Conservation (phyloP, 1,139 yeast genomes). For the Taiozyma onychis region DNA sequence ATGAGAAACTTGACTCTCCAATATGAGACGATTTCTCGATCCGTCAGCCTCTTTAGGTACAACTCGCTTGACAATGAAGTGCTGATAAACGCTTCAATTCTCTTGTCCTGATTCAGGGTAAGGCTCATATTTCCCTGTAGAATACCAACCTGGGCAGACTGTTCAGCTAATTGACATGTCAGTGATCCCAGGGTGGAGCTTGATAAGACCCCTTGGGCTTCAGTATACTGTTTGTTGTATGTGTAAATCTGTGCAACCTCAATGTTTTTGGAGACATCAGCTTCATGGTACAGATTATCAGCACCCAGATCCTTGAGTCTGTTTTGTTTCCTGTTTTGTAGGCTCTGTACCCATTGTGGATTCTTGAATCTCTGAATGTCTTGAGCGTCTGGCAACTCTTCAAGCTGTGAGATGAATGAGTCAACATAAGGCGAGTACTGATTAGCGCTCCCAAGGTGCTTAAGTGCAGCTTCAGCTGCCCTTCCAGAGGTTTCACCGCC, state of each 20-base stretch:
- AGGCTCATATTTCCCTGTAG: constrained; percentile 14
- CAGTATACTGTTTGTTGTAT: constrained; percentile 15
- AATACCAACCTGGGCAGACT: constrained; percentile 16
- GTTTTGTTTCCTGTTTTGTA: constrained; percentile 7
- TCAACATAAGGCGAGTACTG: constrained; percentile 14
- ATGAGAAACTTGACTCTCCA: constrained; percentile 20
- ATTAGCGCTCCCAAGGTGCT: constrained; percentile 6
- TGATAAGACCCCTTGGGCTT: constrained; percentile 16
- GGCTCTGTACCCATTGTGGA: constrained; percentile 8
- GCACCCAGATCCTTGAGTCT: constrained; percentile 11
- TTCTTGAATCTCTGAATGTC: constrained; percentile 2
- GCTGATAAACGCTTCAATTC: constrained; percentile 17
- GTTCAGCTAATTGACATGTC: constrained; percentile 18
- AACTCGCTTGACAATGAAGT: constrained; percentile 19
- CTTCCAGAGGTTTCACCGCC: not conserved
- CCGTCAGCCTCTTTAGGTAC: constrained; percentile 19
- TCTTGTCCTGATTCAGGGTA: constrained; percentile 20
- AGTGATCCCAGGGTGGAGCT: constrained; percentile 10
- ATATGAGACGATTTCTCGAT: constrained; percentile 16
- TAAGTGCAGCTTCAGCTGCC: constrained; percentile 11
- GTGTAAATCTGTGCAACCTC: constrained; percentile 13
- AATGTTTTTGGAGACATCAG: constrained; percentile 13
- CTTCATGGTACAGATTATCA: constrained; percentile 18
- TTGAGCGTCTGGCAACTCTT: not conserved
- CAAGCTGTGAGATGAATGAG: constrained; percentile 4